Conservation (phyloP, 495 filamentous ascomycete species). For the Astrocystis sublimbata region DNA sequence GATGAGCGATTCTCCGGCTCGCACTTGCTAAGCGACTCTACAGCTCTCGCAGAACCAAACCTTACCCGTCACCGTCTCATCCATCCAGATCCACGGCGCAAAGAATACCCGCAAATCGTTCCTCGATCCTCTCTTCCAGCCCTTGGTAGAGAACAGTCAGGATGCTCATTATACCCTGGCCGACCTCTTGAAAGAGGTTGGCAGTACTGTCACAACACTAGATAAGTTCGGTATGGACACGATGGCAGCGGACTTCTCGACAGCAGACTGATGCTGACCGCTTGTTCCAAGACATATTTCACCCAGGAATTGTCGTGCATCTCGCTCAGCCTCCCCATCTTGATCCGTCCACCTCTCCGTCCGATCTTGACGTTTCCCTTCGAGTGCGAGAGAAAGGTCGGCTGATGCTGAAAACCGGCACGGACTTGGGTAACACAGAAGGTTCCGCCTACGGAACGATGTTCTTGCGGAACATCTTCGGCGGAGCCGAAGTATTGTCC, state of each 20-base stretch:
- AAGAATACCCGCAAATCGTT: conserved; percentile 75
- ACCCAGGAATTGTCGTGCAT: conserved; percentile 76
- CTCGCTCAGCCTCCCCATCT: conserved; percentile 66
- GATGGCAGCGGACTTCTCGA: not conserved
- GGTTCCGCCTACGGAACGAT: conserved; percentile 86
- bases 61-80: conserved; percentile 71
- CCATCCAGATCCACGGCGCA: conserved; percentile 76
- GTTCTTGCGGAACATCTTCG: conserved; percentile 86
- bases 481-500: conserved; percentile 83
- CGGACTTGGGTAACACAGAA: conserved; percentile 87
- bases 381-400: conserved; percentile 75
- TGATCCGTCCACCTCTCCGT: conserved; percentile 59
- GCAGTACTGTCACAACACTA: conserved; percentile 68
- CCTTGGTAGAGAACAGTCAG: conserved; percentile 68
- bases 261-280: conserved; percentile 20
- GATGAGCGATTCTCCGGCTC: not conserved
- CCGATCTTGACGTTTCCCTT: conserved; percentile 77
- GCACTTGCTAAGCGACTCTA: not conserved
- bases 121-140: conserved; percentile 74
- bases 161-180: conserved; percentile 70
- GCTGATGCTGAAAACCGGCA: conserved; percentile 84
- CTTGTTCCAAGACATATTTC: conserved; percentile 70
- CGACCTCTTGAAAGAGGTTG: conserved; percentile 71
- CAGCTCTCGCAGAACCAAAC: conserved; percentile 75
- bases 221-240: conserved; percentile 67